These are phyloP conservation scores for Fusarium annulatum DNA, from an alignment of 2,329 filamentous ascomycete genomes.

Conservation along the genomic window DNA sequence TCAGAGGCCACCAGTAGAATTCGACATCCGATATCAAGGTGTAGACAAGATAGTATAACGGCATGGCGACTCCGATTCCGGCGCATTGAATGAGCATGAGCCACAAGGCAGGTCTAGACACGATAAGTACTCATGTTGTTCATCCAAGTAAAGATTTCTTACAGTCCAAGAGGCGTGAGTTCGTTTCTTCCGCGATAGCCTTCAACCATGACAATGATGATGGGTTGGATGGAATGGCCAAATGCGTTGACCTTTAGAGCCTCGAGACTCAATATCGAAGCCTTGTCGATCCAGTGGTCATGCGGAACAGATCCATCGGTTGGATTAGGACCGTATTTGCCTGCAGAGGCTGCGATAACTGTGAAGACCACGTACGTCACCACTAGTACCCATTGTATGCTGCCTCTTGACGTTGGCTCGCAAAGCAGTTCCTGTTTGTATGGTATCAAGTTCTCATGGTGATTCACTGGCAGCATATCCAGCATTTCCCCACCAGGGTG, in stretches of 20 bases:
- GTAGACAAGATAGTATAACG: neutral
- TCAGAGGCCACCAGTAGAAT: neutral
- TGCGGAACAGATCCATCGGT: rapidly evolving
- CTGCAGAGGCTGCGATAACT: neutral
- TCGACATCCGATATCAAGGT: neutral
- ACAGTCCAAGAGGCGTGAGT: neutral
- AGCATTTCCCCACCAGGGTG: neutral
- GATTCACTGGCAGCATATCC: neutral
- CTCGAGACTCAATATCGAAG: neutral
- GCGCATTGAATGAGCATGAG: neutral
- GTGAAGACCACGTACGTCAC: neutral
- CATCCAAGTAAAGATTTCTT: neutral
- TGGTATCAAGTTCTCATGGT: neutral
- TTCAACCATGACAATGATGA: neutral
- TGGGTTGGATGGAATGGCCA: neutral
- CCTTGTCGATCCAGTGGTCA: neutral
- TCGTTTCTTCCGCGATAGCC: neutral
- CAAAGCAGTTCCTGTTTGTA: neutral
- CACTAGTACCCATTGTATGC: neutral
- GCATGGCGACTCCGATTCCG: neutral
- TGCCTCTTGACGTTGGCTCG: neutral
- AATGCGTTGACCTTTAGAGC: rapidly evolving
- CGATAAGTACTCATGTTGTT: neutral
- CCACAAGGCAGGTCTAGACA: neutral
- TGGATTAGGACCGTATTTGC: rapidly evolving